Evolutionary conservation across 202 grass and related monocot genomes (phyloP), one percentile per base, ranked within the genome.

Genomic region (Hordeum pubiflorum): DNA sequence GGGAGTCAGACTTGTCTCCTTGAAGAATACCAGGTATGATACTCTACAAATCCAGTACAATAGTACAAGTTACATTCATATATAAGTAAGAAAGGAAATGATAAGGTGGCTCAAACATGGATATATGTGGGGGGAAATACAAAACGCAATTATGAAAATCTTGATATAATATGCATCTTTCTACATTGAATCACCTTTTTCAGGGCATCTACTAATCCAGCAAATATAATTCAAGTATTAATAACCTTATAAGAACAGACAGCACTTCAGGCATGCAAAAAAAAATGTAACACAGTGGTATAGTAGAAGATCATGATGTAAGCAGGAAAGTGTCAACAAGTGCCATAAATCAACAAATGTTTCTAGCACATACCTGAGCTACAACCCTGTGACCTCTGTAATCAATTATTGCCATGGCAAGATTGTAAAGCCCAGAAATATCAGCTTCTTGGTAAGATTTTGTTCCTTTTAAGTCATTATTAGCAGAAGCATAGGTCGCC

Each of bases 21-120:
- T 99, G 96, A 83, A 99, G 90, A 75, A 99, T 99, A 69, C 96
- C 96, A 85, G 96, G 96, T 85, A 99, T 99, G 76, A 99, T 96
- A 74, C 92, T 99, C 96, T 99, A 83, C 69, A 87, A 44, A 75
- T 55, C 36, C 63, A 77, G 31, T 76, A 74, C n/a, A 80, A n/a
- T 83, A 59, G 24, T 21, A 34, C 14, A 74, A 71, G 13, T n/a
- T 5, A 50, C 12, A 40, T 65, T 43, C 83, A 62, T 27, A 69
- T 22, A 14, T 70, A 70, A 23, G 22, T 3, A 54, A 39, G 3
- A 29, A 20, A 5, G 1, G 33, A 23, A 4, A 75, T 63, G 57
- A 5, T 26, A 20, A 40, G 23, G 7, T 75, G 60, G 21, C 11
- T 56, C 43, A 72, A 32, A 73, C 4, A 73, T 33, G 56, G 12